Evolutionary conservation across 2,329 filamentous ascomycete species (phyloP), one percentile per base, ranked within the genome.

Genomic region (Anthostomella pinea): DNA sequence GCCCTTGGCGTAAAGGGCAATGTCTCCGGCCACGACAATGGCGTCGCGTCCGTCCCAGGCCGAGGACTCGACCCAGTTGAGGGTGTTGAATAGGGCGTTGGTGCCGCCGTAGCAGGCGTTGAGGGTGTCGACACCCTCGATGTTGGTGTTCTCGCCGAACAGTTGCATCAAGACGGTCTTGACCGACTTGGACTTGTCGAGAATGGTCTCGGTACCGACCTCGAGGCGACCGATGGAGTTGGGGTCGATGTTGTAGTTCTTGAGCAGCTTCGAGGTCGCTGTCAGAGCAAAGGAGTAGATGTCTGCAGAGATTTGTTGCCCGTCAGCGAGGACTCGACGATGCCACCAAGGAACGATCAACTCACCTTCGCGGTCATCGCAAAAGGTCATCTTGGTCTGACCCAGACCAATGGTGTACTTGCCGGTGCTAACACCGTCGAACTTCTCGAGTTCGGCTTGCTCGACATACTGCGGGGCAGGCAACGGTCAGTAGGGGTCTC

Each of bases 401-500:
- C 87, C 87, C 39, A 93, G 83, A 65, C 87, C 87, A 69, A 93
- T 91, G 59, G 87, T 93, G 75, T 93, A 93, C 71, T 93, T 93
- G 52, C 87, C 87, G 39, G 80, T 65, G 63, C 77, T 77, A 57
- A 87, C 85, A 63, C 85, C 86, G 78, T 93, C 87, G 68, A 88
- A 87, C 68, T 87, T 86, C 67, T 91, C 86, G 47, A 93, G 78
- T 64, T 90, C 85, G 39, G 72, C 65, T 70, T 93, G 87, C 61
- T 90, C 84, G 57, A 93, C 85, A 68, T 87, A 93, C 86, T 91
- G 47, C 20, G 38, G 29, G 33, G 28, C 27, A 41, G 45, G n/a
- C n/a, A n/a, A n/a, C n/a, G n/a, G n/a, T n/a, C n/a, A n/a, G n/a
- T n/a, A n/a, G n/a, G n/a, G n/a, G n/a, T n/a, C n/a, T n/a, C n/a